Percentiles rank a stretch among this genome's conserved stretches.
phyloP scores from a whole-genome alignment of 306 rosid species.

The Vachellia pachyceras region DNA sequence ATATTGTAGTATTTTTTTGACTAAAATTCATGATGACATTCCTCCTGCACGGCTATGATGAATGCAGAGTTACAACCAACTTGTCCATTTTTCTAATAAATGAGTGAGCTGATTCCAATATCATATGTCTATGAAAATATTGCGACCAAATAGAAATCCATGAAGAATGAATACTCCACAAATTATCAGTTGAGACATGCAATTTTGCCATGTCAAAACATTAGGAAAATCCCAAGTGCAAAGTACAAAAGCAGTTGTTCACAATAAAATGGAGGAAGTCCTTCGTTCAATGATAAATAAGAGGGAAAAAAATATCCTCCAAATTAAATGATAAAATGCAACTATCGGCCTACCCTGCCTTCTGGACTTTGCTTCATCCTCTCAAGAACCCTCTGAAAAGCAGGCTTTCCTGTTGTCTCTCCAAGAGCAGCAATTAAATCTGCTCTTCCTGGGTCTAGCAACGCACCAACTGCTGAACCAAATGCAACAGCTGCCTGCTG shows the following conservation, averaged over 20 bases:
- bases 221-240: constrained; percentile 1
- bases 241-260: not conserved
- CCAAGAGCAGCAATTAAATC: constrained; percentile 96
- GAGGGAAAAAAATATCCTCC: not conserved
- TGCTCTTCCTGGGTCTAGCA: constrained; percentile 91
- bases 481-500: constrained; percentile 90
- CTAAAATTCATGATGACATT: too few species aligned
- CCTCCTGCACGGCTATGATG: too few species aligned
- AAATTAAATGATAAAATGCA: not conserved
- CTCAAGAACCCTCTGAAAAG: constrained; percentile 81
- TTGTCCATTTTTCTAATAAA: not conserved
- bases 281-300: not conserved
- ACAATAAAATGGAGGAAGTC: not conserved
- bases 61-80: not conserved
- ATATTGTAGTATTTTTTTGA: not conserved
- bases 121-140: not conserved
- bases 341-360: constrained; percentile 66
- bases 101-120: not conserved
- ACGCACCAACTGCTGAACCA: constrained; percentile 92
- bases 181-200: not conserved
- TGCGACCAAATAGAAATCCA: not conserved
- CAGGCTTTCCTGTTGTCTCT: constrained; percentile 91
- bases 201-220: not conserved
- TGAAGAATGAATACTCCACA: not conserved
- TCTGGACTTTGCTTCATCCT: constrained; percentile 78